Conservation (phyloP, 2,329 filamentous ascomycete genomes). For the Clonostachys sp. region DNA sequence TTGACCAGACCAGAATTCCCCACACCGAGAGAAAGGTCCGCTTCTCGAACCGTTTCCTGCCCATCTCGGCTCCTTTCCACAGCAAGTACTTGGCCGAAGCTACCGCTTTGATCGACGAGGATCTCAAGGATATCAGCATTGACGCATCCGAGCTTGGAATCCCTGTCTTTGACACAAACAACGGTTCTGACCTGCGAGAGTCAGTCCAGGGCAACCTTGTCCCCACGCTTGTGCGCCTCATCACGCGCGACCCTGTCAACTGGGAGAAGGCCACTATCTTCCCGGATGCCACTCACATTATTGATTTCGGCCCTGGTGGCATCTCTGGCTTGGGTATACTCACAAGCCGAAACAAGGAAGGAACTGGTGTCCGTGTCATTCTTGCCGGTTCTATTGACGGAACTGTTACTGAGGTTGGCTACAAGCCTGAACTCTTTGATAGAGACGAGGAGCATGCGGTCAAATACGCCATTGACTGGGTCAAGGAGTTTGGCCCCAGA, state of each 20-base stretch:
- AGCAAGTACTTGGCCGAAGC: constrained; percentile 88
- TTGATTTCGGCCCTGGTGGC: constrained; percentile 95
- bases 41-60: constrained; percentile 94
- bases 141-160: constrained; percentile 71
- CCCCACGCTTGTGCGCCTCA: constrained; percentile 82
- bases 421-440: constrained; percentile 97
- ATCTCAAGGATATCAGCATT: constrained; percentile 79
- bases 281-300: constrained; percentile 83
- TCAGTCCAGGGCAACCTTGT: constrained; percentile 74
- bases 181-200: constrained; percentile 75
- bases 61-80: constrained; percentile 97
- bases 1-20: constrained; percentile 92
- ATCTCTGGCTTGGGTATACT: constrained; percentile 94
- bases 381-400: constrained; percentile 91
- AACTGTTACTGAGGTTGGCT: constrained; percentile 85
- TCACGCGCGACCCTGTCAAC: constrained; percentile 88
- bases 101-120: constrained; percentile 76
- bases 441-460: constrained; percentile 92
- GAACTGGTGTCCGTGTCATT: constrained; percentile 93
- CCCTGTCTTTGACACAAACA: constrained; percentile 86
- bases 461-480: constrained; percentile 95
- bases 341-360: constrained; percentile 98
- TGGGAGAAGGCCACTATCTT: constrained; percentile 96
- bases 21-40: constrained; percentile 94
- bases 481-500: constrained; percentile 92